Evolutionary conservation across 2,329 filamentous ascomycete species (phyloP), one percentile per base, ranked within the genome.

Genomic region (Huntiella decipiens): DNA sequence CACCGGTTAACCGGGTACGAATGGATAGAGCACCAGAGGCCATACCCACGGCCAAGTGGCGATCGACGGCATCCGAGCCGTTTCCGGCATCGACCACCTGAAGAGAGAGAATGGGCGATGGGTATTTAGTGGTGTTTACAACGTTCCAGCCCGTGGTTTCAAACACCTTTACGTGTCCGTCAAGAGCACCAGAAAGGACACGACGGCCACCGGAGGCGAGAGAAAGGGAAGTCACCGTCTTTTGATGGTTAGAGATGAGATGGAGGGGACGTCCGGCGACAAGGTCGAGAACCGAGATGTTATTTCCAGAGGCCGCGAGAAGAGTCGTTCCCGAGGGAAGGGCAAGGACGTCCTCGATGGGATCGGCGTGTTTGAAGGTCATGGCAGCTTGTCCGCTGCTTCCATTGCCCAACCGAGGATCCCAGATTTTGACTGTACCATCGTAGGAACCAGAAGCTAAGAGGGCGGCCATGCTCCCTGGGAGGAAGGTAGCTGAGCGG

Each of bases 131-230:
- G 44, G 84, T 88, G 35, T 84, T 81, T n/a, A 96, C 87, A 5
- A 96, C 83, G 58, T 95, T 94, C 91, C 91, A 98, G 43, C 76
- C 79, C 1, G 78, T 79, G 1, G 87, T 95, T 63, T 96, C 88
- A 56, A 93, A 96, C 35, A 98, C 77, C 64, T 98, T 98, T 64
- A 96, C 79, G 62, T 96, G 91, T 7, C 91, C 92, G 60, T 98
- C 91, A 39, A 98, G 70, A 15, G 80, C 86, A 61, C 86, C 91
- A 52, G 80, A 87, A 45, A 98, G 73, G 47, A 98, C 70, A 43
- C 91, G 76, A 43, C 76, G 76, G 40, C 82, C 83, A 53, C 82
- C 75, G 38, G 84, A 87, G 5, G 86, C 87, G 32, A 92, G 66
- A 44, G 80, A 79, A 46, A 98, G 70, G 5, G 82, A 79, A 0